phyloP scores from a whole-genome alignment of 345 rosid species.

The Cardamine resedifolia region DNA sequence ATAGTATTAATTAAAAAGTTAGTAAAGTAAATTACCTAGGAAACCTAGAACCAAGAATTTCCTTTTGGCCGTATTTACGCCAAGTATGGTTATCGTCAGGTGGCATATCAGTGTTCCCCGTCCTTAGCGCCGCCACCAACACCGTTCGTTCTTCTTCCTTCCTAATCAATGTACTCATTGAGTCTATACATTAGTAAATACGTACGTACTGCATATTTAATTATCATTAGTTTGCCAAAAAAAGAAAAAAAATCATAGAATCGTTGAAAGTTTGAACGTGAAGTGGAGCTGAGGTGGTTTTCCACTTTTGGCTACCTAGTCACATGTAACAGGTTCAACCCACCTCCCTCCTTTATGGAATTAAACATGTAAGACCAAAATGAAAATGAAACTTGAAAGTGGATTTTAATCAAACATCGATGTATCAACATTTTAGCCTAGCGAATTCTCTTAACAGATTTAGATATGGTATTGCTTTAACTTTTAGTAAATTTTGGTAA shows the following conservation, averaged over 20 bases:
- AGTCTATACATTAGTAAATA: constrained; percentile 1
- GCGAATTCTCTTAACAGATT: not conserved
- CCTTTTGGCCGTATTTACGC: constrained; percentile 93
- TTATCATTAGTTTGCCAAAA: not conserved
- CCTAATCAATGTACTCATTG: constrained; percentile 30
- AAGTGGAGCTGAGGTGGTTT: constrained; percentile 1
- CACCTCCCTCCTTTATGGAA: not conserved
- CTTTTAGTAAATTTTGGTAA: not conserved
- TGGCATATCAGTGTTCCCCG: constrained; percentile 67
- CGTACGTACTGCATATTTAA: not conserved
- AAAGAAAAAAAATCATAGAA: not conserved
- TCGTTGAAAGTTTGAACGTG: not conserved
- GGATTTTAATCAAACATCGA: not conserved
- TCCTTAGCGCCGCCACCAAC: constrained; percentile 53
- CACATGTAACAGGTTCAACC: not conserved
- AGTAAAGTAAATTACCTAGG: constrained; percentile 61
- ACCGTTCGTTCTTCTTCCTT: constrained; percentile 40
- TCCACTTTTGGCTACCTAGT: not conserved
- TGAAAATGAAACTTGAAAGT: not conserved
- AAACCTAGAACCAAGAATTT: constrained; percentile 61
- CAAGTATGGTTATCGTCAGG: constrained; percentile 84
- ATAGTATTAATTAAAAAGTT: not conserved
- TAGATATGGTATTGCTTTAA: not conserved
- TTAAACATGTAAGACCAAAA: not conserved
- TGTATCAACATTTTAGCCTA: not conserved